Conservation (phyloP, 768 basidiomycete species). For the Dentipellis sp. region DNA sequence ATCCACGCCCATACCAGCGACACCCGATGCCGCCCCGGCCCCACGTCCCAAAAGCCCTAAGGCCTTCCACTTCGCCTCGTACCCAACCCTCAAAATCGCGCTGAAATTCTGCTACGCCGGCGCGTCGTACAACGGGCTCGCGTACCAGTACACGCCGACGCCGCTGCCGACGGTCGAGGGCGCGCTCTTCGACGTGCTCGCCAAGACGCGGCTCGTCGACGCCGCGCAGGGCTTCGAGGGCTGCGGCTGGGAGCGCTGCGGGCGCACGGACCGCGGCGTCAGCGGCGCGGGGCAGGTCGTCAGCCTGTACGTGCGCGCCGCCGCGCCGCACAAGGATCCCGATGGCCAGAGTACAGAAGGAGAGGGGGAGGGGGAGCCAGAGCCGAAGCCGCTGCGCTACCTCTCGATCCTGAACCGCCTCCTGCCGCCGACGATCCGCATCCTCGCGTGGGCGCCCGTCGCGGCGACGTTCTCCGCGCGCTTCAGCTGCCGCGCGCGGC, state of each 20-base stretch:
- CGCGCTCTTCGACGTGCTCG: slow-evolving; percentile 73
- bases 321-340: slow-evolving; percentile 23
- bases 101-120: slow-evolving; percentile 90
- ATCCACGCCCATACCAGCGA: neutral
- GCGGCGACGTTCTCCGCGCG: slow-evolving; percentile 73
- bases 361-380: slow-evolving; percentile 10
- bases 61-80: slow-evolving; percentile 53
- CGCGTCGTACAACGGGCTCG: slow-evolving; percentile 86
- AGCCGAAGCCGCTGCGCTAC: slow-evolving; percentile 43
- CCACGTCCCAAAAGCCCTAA: slow-evolving; percentile 18
- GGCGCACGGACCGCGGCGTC: slow-evolving; percentile 91
- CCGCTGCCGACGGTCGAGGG: slow-evolving; percentile 88
- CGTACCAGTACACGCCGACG: slow-evolving; percentile 62
- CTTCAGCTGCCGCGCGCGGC: slow-evolving; percentile 76
- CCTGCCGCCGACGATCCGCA: slow-evolving; percentile 81
- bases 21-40: slow-evolving; percentile 13
- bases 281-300: slow-evolving; percentile 92
- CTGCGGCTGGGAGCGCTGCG: slow-evolving; percentile 86
- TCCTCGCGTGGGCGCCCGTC: slow-evolving; percentile 93
- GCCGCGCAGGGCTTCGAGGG: slow-evolving; percentile 66
- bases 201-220: slow-evolving; percentile 71
- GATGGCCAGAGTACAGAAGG: neutral
- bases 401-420: slow-evolving; percentile 74
- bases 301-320: slow-evolving; percentile 83
- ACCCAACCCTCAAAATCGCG: slow-evolving; percentile 84